Evolutionary conservation across 2,329 filamentous ascomycete genomes (phyloP).

Genomic region (Hymenoscyphus linearis): DNA sequence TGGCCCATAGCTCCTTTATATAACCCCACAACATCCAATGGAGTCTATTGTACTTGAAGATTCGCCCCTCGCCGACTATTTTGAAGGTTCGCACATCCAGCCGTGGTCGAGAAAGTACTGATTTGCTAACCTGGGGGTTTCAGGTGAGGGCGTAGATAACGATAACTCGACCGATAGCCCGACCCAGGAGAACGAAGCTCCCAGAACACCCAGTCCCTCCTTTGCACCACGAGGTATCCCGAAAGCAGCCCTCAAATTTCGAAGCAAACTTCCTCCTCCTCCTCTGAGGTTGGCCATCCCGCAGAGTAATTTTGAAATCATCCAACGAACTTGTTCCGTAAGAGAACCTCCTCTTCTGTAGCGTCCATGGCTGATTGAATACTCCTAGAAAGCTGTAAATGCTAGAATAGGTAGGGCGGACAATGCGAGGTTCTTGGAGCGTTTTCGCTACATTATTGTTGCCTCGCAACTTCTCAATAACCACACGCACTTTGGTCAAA

Average conservation of each 20-base stretch:
- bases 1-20: conserved; percentile 3
- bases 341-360: conserved; percentile 24
- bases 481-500: conserved; percentile 47
- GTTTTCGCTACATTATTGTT: conserved; percentile 89
- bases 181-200: conserved; percentile 18
- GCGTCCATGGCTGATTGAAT: conserved; percentile 7
- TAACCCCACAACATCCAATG: conserved; percentile 46
- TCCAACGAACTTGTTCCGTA: conserved; percentile 49
- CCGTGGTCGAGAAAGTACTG: background rate
- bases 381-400: conserved; percentile 58
- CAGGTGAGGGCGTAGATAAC: conserved; percentile 42
- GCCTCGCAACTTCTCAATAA: conserved; percentile 83
- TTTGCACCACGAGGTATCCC: conserved; percentile 55
- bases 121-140: conserved; percentile 11
- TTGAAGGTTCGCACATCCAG: conserved; percentile 62
- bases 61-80: conserved; percentile 81
- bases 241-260: conserved; percentile 48
- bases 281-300: conserved; percentile 41
- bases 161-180: conserved; percentile 33
- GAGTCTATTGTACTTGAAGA: conserved; percentile 83
- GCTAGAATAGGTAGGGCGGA: conserved; percentile 70
- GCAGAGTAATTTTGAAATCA: conserved; percentile 37
- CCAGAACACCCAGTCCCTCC: conserved; percentile 28
- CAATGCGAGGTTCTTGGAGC: conserved; percentile 81
- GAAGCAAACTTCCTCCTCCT: conserved; percentile 41